phyloP scores from a whole-genome alignment of 805 yeast species.

The Soucietia sequanensis region DNA sequence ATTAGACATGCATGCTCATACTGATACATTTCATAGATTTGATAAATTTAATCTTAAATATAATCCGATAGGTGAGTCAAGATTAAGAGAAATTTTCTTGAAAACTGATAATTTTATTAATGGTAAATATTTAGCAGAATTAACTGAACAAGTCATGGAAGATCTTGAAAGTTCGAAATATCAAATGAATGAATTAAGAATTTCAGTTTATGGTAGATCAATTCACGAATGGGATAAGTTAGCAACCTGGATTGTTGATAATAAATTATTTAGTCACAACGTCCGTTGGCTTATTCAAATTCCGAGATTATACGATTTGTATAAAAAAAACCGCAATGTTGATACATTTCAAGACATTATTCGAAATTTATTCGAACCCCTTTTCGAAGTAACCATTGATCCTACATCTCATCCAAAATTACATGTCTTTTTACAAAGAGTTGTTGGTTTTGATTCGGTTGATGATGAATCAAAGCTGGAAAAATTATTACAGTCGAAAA shows the following conservation, averaged over 20 bases:
- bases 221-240: conserved; percentile 92
- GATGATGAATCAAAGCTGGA: conserved; percentile 97
- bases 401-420: conserved; percentile 91
- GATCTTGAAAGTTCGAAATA: conserved; percentile 94
- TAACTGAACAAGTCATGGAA: conserved; percentile 89
- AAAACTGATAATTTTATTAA: conserved; percentile 92
- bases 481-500: conserved; percentile 67
- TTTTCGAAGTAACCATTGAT: conserved; percentile 84
- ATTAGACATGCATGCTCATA: conserved; percentile 98
- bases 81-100: conserved; percentile 91
- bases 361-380: conserved; percentile 77
- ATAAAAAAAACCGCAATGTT: conserved; percentile 73
- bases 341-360: conserved; percentile 72
- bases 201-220: conserved; percentile 90
- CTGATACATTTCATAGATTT: conserved; percentile 95
- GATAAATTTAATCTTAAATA: conserved; percentile 96
- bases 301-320: conserved; percentile 89
- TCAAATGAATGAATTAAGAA: conserved; percentile 96
- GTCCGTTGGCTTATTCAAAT: conserved; percentile 97
- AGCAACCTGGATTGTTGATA: conserved; percentile 93
- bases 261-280: conserved; percentile 86
- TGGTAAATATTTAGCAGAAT: conserved; percentile 88
- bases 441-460: conserved; percentile 96
- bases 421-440: conserved; percentile 84
- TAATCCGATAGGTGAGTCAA: conserved; percentile 97